phyloP scores from a whole-genome alignment of 176 grass and related monocot species.

The Cocos nucifera region DNA sequence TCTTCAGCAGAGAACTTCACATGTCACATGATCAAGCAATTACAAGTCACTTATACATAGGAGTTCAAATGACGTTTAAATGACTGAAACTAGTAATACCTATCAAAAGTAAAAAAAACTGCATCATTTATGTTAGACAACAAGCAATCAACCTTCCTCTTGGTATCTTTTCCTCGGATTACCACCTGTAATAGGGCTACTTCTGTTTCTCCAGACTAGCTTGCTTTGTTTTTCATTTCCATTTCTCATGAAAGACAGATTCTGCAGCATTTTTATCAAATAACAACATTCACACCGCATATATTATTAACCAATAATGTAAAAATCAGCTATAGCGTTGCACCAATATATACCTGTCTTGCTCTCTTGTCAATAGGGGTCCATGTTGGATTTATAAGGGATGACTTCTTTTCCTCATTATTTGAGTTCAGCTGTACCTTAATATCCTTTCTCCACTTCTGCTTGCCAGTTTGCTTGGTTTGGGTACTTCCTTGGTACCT shows the following conservation, averaged over 20 bases:
- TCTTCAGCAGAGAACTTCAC: too few relatives aligned
- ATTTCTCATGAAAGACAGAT: conserved; percentile 67
- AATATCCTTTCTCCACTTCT: conserved; percentile 36
- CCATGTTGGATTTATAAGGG: conserved; percentile 44
- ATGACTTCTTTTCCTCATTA: conserved; percentile 31
- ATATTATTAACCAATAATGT: too few relatives aligned
- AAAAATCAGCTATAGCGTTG: not conserved
- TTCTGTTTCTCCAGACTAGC: conserved; percentile 67
- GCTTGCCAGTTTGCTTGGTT: conserved; percentile 23
- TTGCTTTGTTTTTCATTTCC: conserved; percentile 93
- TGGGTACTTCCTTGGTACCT: conserved; percentile 36
- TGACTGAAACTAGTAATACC: too few relatives aligned
- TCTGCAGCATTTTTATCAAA: conserved; percentile 42
- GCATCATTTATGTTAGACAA: conserved; percentile 16
- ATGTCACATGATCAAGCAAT: too few relatives aligned
- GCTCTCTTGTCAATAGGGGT: conserved; percentile 92
- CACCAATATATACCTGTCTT: conserved; percentile 46
- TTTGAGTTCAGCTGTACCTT: conserved; percentile 30
- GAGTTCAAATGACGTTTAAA: too few relatives aligned
- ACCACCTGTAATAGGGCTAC: conserved; percentile 45
- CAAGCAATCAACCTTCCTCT: conserved; percentile 34
- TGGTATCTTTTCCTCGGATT: conserved; percentile 52
- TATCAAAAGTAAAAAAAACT: too few relatives aligned
- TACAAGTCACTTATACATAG: too few relatives aligned
- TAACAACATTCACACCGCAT: too few relatives aligned